phyloP scores from a whole-genome alignment of 148 eudicot species.

The Tetragonia tetragonoides region DNA sequence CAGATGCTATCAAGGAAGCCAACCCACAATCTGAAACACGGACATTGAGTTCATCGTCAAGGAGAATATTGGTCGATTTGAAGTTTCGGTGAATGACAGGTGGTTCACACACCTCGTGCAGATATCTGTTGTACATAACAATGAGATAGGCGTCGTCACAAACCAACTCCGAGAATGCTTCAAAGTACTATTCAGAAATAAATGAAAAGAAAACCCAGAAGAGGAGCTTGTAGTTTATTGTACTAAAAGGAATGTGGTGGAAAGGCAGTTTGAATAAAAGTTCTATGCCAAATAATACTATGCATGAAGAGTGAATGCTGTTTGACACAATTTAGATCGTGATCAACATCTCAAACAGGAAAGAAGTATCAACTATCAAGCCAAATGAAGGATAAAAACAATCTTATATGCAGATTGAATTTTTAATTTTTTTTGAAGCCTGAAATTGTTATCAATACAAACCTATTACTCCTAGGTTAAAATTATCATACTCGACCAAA shows the following conservation, averaged over 20 bases:
- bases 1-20: slow-evolving; percentile 70
- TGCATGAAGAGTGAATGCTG: neutral
- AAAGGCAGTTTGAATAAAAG: neutral
- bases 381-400: neutral
- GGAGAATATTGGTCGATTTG: slow-evolving; percentile 92
- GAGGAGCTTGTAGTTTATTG: neutral
- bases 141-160: slow-evolving; percentile 1
- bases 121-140: slow-evolving; percentile 44
- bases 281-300: neutral
- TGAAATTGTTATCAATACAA: neutral
- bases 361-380: no score
- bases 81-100: slow-evolving; percentile 87
- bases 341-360: neutral
- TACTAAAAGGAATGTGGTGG: neutral
- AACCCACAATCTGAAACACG: slow-evolving; percentile 95
- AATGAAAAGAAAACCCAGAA: neutral
- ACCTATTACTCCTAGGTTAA: neutral
- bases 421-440: neutral
- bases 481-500: neutral
- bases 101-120: slow-evolving; percentile 92
- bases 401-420: neutral
- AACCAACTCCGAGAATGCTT: slow-evolving; percentile 7
- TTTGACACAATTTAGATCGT: neutral
- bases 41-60: slow-evolving; percentile 80
- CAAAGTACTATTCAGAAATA: neutral